Base-by-base conservation (phyloP, 805 yeast genomes). In the Groenewaldozyma tartarivorans region DNA sequence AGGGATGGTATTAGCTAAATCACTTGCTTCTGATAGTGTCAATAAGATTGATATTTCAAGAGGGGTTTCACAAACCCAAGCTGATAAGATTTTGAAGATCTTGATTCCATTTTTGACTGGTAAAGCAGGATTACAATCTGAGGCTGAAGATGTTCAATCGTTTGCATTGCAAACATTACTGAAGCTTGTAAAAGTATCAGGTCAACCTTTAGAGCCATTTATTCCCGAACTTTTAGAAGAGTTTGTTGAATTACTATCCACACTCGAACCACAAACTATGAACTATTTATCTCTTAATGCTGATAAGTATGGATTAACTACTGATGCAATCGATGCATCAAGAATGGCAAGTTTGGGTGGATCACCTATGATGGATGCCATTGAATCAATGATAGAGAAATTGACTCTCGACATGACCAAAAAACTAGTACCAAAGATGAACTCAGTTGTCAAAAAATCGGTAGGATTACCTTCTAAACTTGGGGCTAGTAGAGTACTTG, bases 401-500 rank as follows among this genome's bases (percentile, higher is more conserved):
- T 50, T 79, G 4, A 81, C 76, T 55, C 75, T 69, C 5, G 65
- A 64, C 1, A 60, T 66, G 19, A 64, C 77, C 63, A 69, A 65
- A 1, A 68, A 66, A 9, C 60, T 77, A 30, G 64, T 83, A 2
- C 65, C 63, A 2, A 65, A 63, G 30, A 61, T 86, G 21, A 71
- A 72, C 18, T 54, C 61, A 17, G 72, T 85, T 1, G 73, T 84
- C 5, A 76, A 77, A 45, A 71, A 67, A 42, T 74, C 94, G 0
- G 83, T 88, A 17, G 97, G 97, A 0, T 65, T 92, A 11, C 96
- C 97, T 0, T 85, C 96, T 0, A 86, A 90, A 53, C 86, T 83
- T 0, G 85, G 88, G 19, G 87, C 90, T 0, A 75, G 94, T 4
- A 72, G 77, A 46, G 79, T 87, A 0, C 57, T 88, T 7, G 84